Conservation (phyloP, 208 protist species). For the Acanthamoeba triangularis region DNA sequence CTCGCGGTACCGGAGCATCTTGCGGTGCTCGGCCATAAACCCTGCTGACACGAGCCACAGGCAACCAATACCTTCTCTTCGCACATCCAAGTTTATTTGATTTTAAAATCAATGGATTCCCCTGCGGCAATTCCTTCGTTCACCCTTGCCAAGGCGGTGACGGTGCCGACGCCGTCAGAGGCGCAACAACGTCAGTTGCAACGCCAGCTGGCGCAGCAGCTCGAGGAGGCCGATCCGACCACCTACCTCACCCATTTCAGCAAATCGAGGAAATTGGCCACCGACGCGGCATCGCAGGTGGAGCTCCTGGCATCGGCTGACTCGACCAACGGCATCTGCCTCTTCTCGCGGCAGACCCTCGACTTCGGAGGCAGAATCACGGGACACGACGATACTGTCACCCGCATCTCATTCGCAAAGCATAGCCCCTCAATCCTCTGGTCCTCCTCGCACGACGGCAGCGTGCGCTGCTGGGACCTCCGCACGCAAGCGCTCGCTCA, state of each 20-base stretch:
- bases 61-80: too few species aligned
- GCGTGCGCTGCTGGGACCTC: constrained; percentile 38
- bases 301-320: constrained; percentile 30
- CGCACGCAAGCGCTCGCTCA: constrained; percentile 3
- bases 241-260: constrained; percentile 39
- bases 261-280: background rate
- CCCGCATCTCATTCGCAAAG: constrained; percentile 1
- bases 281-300: background rate
- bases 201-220: background rate
- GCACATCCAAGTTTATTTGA: too few species aligned
- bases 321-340: constrained; percentile 47
- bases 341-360: constrained; percentile 52
- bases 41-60: too few species aligned
- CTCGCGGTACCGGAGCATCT: too few species aligned
- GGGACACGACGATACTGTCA: constrained; percentile 22
- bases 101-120: background rate
- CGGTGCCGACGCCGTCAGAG: background rate
- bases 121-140: background rate
- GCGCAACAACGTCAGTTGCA: background rate
- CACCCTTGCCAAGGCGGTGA: constrained; percentile 1
- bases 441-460: constrained; percentile 61
- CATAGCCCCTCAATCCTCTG: constrained; percentile 1
- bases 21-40: too few species aligned
- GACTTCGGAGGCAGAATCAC: constrained; percentile 29
- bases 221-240: constrained; percentile 27